A percentile compares a stretch with the other conserved stretches of the same genome.
Evolutionary conservation across 495 filamentous ascomycete species (phyloP).

Genomic region (Penicillium odoratum): DNA sequence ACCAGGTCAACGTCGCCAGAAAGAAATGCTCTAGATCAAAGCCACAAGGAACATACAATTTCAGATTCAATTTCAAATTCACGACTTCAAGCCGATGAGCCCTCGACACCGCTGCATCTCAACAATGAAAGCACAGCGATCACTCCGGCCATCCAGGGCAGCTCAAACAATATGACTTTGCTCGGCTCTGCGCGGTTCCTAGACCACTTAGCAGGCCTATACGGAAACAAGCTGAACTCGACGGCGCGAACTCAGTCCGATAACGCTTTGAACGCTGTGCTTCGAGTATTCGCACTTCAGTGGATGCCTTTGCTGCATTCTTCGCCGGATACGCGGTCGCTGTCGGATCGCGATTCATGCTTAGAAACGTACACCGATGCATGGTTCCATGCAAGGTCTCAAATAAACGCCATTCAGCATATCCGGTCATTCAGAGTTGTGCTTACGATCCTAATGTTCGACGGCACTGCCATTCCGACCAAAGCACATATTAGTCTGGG

Average conservation of each 20-base stretch:
- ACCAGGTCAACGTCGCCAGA: not conserved
- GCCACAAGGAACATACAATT: not conserved
- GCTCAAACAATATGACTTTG: conserved; percentile 11
- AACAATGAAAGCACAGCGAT: not conserved
- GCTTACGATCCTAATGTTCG: conserved; percentile 21
- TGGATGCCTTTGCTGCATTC: conserved; percentile 19
- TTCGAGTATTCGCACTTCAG: conserved; percentile 26
- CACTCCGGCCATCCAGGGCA: not conserved
- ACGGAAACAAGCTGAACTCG: conserved; percentile 21
- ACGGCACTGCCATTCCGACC: conserved; percentile 21
- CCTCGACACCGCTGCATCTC: not conserved
- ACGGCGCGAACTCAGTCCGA: conserved; percentile 17
- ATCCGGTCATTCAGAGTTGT: conserved; percentile 22
- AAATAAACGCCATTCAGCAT: conserved; percentile 6
- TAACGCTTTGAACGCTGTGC: conserved; percentile 18
- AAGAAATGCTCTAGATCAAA: not conserved
- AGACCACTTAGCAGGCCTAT: conserved; percentile 30
- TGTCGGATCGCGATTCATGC: not conserved
- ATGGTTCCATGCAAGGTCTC: conserved; percentile 15
- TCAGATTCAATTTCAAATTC: not conserved
- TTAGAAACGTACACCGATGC: conserved; percentile 18
- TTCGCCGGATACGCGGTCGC: not conserved
- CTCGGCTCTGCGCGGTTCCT: conserved; percentile 26
- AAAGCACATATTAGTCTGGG: not conserved
- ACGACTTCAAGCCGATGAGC: not conserved